Evolutionary conservation across 2,329 filamentous ascomycete genomes (phyloP).

Genomic region (Neofusicoccum laricinum): DNA sequence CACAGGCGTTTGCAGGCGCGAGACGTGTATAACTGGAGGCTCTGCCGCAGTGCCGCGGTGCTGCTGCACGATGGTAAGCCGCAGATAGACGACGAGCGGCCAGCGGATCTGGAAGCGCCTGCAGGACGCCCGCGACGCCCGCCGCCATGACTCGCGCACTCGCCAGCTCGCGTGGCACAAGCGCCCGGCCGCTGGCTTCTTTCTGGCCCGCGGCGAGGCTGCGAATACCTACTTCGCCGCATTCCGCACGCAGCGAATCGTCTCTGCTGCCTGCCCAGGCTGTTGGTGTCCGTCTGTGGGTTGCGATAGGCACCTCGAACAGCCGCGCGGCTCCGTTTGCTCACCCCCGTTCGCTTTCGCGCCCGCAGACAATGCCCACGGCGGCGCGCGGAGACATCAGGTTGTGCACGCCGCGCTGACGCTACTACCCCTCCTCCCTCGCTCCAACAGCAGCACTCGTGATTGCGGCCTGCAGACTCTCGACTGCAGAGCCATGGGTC

Average conservation of each 20-base stretch:
- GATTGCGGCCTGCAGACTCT: neutral
- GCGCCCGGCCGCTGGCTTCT: neutral
- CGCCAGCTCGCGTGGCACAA: too few species aligned
- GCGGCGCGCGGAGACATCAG: neutral
- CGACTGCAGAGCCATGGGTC: neutral
- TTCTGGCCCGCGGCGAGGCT: neutral
- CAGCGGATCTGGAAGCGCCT: neutral
- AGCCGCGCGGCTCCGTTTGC: neutral
- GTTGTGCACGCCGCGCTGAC: constrained; percentile 10
- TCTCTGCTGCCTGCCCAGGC: neutral
- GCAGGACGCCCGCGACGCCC: neutral
- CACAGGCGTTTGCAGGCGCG: neutral
- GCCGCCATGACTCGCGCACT: neutral
- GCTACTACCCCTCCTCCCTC: constrained; percentile 14
- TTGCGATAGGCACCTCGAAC: neutral
- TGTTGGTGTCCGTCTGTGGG: neutral
- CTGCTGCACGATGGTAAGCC: neutral
- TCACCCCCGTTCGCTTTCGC: neutral
- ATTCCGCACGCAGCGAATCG: neutral
- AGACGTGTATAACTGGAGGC: neutral
- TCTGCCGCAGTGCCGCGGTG: neutral
- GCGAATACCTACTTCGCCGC: neutral
- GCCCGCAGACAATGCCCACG: neutral
- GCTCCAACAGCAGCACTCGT: constrained; percentile 5
- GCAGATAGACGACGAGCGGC: neutral